Percentiles rank a stretch among this genome's conserved stretches.
phyloP scores from a whole-genome alignment of 1,139 yeast species.

The Blastobotrys apis region DNA sequence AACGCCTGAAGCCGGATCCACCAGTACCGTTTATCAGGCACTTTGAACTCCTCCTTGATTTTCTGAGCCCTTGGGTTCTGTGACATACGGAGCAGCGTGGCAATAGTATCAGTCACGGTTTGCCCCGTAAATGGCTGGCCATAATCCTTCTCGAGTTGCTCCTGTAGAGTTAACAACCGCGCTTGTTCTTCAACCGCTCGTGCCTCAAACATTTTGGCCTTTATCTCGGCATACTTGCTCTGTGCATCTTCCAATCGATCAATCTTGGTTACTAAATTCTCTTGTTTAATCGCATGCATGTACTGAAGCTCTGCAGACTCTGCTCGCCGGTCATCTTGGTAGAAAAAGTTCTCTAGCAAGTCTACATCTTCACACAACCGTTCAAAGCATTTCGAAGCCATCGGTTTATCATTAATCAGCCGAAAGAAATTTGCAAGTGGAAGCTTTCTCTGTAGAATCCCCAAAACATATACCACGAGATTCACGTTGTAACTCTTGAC shows the following conservation, averaged over 20 bases:
- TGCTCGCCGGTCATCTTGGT: constrained; percentile 54
- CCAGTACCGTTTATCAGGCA: constrained; percentile 62
- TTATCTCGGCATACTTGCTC: constrained; percentile 27
- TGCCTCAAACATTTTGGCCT: constrained; percentile 30
- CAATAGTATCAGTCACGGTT: constrained; percentile 55
- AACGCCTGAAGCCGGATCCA: constrained; percentile 55
- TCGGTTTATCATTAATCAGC: constrained; percentile 44
- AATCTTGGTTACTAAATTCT: constrained; percentile 16
- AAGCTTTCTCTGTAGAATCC: constrained; percentile 46
- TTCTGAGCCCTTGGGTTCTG: constrained; percentile 58
- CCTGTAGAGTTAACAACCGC: constrained; percentile 49
- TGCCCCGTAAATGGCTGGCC: constrained; percentile 50
- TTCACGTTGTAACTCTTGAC: constrained; percentile 64
- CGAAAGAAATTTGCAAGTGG: constrained; percentile 54
- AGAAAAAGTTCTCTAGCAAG: constrained; percentile 49
- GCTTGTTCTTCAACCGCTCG: constrained; percentile 47
- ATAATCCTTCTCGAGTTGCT: constrained; percentile 51
- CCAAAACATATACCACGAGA: constrained; percentile 56
- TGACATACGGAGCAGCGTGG: constrained; percentile 49
- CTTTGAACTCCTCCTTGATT: constrained; percentile 56
- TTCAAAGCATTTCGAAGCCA: constrained; percentile 44
- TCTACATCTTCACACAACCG: constrained; percentile 34
- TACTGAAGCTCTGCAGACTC: constrained; percentile 45
- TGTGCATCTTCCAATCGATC: constrained; percentile 30
- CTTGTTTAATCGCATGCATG: constrained; percentile 25